Conservation (phyloP, 1,139 yeast genomes). For the Kodamaea plutei region DNA sequence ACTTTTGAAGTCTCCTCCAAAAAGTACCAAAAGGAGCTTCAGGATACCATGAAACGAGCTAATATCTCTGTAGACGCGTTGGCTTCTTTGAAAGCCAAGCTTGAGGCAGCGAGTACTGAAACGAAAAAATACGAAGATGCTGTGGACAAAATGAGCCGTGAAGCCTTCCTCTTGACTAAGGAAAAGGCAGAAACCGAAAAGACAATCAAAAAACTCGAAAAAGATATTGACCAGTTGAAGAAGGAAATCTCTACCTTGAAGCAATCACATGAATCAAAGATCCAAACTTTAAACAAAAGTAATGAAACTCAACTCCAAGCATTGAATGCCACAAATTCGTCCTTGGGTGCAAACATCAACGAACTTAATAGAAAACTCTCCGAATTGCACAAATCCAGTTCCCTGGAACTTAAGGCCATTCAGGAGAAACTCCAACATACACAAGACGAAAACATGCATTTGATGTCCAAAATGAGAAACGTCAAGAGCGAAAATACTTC, state of each 20-base stretch:
- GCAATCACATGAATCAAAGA: slow-evolving; percentile 1
- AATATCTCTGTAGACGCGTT: slow-evolving; percentile 20
- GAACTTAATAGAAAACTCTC: slow-evolving; percentile 18
- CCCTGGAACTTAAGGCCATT: slow-evolving; percentile 17
- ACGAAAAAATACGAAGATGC: slow-evolving; percentile 80
- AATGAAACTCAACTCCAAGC: slow-evolving; percentile 23
- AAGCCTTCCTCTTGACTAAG: slow-evolving; percentile 61
- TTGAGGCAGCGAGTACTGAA: slow-evolving; percentile 32
- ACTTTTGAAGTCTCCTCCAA: slow-evolving; percentile 26
- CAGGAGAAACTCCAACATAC: slow-evolving; percentile 23
- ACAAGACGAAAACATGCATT: slow-evolving; percentile 33
- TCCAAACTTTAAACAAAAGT: slow-evolving; percentile 10
- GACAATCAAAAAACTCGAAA: slow-evolving; percentile 36
- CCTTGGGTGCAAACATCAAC: slow-evolving; percentile 21
- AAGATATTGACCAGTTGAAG: slow-evolving; percentile 24
- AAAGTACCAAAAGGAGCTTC: slow-evolving; percentile 27
- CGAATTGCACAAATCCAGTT: slow-evolving; percentile 11
- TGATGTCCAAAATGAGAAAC: slow-evolving; percentile 39
- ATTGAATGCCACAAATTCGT: slow-evolving; percentile 20
- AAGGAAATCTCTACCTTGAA: slow-evolving; percentile 9
- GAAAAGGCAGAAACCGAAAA: slow-evolving; percentile 54
- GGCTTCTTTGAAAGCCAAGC: slow-evolving; percentile 21
- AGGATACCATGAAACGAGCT: slow-evolving; percentile 24
- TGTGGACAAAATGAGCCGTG: slow-evolving; percentile 85
- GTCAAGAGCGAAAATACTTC: slow-evolving; percentile 2